These are phyloP conservation scores for Coprinopsis strossmayeri DNA, from an alignment of 768 basidiomycete genomes.

Conservation along the genomic window DNA sequence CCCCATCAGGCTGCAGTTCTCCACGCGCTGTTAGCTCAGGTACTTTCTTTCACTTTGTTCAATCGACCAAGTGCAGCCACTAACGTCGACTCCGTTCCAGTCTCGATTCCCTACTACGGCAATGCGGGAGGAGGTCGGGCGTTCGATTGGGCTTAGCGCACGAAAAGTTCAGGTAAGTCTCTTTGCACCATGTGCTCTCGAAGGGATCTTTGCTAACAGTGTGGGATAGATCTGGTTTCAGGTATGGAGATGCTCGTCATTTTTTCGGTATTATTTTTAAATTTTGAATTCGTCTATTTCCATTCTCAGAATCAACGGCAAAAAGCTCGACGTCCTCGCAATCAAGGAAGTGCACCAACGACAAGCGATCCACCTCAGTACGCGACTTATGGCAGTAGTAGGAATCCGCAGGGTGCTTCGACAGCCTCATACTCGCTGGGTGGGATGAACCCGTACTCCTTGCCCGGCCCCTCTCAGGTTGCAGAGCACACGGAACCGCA, in stretches of 20 bases:
- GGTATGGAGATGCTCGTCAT: constrained; percentile 30
- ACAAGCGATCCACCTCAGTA: constrained; percentile 52
- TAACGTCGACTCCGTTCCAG: constrained; percentile 27
- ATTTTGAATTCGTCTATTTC: constrained; percentile 13
- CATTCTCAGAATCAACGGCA: constrained; percentile 72
- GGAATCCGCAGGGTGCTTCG: constrained; percentile 1
- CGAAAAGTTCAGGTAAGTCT: constrained; percentile 80
- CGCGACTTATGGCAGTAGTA: constrained; percentile 44
- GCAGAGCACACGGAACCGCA: not conserved
- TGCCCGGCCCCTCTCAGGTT: not conserved
- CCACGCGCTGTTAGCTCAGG: constrained; percentile 82
- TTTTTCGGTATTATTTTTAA: constrained; percentile 14
- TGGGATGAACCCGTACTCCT: not conserved
- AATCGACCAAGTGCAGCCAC: not conserved
- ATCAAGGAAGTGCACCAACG: constrained; percentile 40
- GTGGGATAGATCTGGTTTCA: constrained; percentile 80
- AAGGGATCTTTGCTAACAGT: not conserved
- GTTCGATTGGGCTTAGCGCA: constrained; percentile 82
- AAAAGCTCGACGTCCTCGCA: constrained; percentile 74
- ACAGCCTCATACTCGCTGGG: constrained; percentile 8
- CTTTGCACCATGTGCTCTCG: constrained; percentile 12
- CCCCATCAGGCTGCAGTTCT: constrained; percentile 87
- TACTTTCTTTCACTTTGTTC: constrained; percentile 23
- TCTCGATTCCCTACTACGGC: constrained; percentile 87
- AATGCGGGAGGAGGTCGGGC: constrained; percentile 82